Evolutionary conservation across 2,329 filamentous ascomycete species (phyloP).

Genomic region (Aspergillus sp.): DNA sequence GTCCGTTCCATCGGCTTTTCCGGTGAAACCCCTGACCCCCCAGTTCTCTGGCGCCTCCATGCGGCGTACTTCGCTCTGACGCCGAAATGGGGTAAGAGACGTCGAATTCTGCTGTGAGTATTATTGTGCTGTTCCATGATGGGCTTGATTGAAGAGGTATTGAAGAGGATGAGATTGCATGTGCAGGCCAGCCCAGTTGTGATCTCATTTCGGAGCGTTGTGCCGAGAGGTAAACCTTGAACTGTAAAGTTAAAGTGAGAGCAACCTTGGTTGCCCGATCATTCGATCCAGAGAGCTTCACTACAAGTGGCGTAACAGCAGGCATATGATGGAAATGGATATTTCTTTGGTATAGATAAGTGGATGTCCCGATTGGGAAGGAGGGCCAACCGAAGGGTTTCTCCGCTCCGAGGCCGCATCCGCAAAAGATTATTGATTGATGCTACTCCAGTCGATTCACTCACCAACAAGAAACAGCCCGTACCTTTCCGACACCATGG

Average conservation of each 20-base stretch:
- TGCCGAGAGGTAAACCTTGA: too few species aligned
- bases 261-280: too few species aligned
- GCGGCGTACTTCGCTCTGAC: not conserved
- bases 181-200: not conserved
- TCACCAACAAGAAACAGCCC: not conserved
- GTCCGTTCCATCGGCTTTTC: not conserved
- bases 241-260: too few species aligned
- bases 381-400: not conserved
- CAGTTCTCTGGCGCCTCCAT: not conserved
- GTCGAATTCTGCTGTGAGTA: not conserved
- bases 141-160: not conserved
- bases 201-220: not conserved
- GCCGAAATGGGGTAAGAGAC: not conserved
- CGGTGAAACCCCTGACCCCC: not conserved
- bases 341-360: not conserved
- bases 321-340: too few species aligned
- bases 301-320: too few species aligned
- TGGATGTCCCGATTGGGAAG: not conserved
- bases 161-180: not conserved
- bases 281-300: too few species aligned
- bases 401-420: constrained; percentile 6
- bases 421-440: too few species aligned
- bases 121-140: not conserved
- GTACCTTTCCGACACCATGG: constrained; percentile 54
- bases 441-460: too few species aligned